phyloP scores from a whole-genome alignment of 2,329 filamentous ascomycete genomes.

The Arthrobotrys megalospora region DNA sequence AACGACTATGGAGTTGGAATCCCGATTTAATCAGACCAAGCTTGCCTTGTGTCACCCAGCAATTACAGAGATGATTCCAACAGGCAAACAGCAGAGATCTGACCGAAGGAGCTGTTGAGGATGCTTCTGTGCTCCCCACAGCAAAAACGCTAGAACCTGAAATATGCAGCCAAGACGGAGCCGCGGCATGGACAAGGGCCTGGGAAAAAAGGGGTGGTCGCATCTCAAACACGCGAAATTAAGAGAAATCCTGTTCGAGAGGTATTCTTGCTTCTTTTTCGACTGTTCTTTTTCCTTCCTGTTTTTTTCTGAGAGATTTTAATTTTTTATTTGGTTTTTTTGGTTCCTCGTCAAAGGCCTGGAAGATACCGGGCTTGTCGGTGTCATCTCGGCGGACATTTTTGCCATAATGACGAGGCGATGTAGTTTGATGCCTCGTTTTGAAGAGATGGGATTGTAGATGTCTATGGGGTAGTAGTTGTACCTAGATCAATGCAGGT shows the following conservation, averaged over 20 bases:
- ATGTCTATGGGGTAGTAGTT: constrained; percentile 10
- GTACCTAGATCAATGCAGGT: neutral
- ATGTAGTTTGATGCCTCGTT: neutral
- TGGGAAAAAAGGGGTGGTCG: constrained; percentile 37
- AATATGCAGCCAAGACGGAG: constrained; percentile 51
- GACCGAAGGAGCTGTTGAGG: constrained; percentile 4
- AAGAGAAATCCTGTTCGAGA: constrained; percentile 38
- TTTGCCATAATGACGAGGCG: neutral
- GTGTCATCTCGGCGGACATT: constrained; percentile 18
- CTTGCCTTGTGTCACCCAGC: constrained; percentile 3
- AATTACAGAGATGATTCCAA: neutral
- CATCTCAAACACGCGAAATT: constrained; percentile 60
- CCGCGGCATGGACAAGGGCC: constrained; percentile 23
- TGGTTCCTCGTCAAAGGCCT: neutral
- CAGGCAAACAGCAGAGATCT: neutral
- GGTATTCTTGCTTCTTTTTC: constrained; percentile 3
- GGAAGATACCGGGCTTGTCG: constrained; percentile 14
- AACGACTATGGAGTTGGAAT: neutral
- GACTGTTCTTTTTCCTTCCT: constrained; percentile 20
- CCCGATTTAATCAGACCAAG: neutral
- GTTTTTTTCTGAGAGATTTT: constrained; percentile 29
- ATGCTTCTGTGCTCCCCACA: constrained; percentile 13
- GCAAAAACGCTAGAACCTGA: neutral
- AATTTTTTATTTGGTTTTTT: neutral
- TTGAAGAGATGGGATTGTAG: neutral